These are phyloP conservation scores for Suillus hirtellus DNA, from an alignment of 768 basidiomycete species.

Conservation along the genomic window DNA sequence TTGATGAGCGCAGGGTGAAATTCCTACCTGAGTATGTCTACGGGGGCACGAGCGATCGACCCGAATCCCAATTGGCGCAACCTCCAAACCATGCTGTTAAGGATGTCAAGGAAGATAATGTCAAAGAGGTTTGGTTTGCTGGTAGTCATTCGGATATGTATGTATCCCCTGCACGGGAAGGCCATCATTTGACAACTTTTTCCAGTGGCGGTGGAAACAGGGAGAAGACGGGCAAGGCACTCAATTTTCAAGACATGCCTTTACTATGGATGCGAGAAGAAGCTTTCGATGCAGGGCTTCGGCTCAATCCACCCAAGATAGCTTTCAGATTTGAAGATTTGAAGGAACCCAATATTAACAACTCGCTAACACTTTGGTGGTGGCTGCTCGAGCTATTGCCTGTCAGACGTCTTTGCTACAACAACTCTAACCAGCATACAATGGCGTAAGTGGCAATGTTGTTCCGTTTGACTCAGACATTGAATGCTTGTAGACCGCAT, in stretches of 20 bases:
- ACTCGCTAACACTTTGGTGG: slow-evolving; percentile 20
- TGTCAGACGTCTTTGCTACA: slow-evolving; percentile 27
- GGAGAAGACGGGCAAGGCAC: slow-evolving; percentile 12
- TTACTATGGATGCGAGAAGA: slow-evolving; percentile 35
- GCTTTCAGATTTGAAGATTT: slow-evolving; percentile 32
- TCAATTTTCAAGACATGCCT: slow-evolving; percentile 31
- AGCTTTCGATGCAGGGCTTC: slow-evolving; percentile 26
- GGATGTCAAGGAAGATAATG: slow-evolving; percentile 12
- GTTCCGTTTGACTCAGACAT: background rate
- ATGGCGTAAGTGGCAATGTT: slow-evolving; percentile 12
- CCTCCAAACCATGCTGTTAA: background rate
- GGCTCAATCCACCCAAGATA: slow-evolving; percentile 24
- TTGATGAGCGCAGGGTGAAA: slow-evolving; percentile 49
- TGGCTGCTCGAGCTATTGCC: slow-evolving; percentile 28
- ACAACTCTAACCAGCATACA: slow-evolving; percentile 25
- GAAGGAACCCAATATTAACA: slow-evolving; percentile 20
- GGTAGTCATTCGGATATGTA: slow-evolving; percentile 42
- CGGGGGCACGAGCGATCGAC: slow-evolving; percentile 20
- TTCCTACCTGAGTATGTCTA: slow-evolving; percentile 46
- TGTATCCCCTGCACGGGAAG: slow-evolving; percentile 10
- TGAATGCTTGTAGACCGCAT: slow-evolving; percentile 27
- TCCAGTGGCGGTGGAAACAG: slow-evolving; percentile 31
- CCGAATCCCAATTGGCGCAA: slow-evolving; percentile 1
- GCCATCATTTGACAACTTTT: slow-evolving; percentile 10
- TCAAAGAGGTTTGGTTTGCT: slow-evolving; percentile 47